Evolutionary conservation across 306 rosid species (phyloP).

Genomic region (Prunus davidiana): DNA sequence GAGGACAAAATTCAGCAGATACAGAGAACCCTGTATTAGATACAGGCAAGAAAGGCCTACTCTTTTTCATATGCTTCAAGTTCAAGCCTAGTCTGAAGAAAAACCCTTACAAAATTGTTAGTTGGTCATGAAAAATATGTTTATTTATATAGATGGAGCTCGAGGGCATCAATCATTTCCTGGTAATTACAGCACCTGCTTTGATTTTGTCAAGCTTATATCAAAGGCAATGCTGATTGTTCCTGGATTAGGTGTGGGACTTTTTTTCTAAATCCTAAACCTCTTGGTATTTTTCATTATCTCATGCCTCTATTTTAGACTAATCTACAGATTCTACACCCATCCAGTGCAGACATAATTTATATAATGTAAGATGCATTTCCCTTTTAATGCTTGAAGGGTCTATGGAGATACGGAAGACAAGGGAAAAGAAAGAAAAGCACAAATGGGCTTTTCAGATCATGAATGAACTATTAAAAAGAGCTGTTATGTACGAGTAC

Average conservation of each 20-base stretch:
- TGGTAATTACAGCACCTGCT: constrained; percentile 5
- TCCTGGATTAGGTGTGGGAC: constrained; percentile 18
- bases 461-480: constrained; percentile 26
- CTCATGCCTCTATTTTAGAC: too few species aligned
- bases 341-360: too few species aligned
- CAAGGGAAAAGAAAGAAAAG: constrained; percentile 25
- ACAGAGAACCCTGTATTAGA: neutral
- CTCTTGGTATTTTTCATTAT: too few species aligned
- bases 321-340: too few species aligned
- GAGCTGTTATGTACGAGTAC: neutral
- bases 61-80: too few species aligned
- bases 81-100: too few species aligned
- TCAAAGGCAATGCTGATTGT: constrained; percentile 10
- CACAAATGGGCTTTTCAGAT: constrained; percentile 47
- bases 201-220: neutral
- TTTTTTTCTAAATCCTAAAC: neutral
- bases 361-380: neutral
- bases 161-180: neutral
- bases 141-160: neutral
- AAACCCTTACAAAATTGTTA: too few species aligned
- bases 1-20: neutral
- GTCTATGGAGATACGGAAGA: neutral
- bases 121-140: too few species aligned
- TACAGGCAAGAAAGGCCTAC: neutral
- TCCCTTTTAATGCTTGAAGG: neutral